Conservation (phyloP, 140 eudicot species). For the Oenanthe javanica region DNA sequence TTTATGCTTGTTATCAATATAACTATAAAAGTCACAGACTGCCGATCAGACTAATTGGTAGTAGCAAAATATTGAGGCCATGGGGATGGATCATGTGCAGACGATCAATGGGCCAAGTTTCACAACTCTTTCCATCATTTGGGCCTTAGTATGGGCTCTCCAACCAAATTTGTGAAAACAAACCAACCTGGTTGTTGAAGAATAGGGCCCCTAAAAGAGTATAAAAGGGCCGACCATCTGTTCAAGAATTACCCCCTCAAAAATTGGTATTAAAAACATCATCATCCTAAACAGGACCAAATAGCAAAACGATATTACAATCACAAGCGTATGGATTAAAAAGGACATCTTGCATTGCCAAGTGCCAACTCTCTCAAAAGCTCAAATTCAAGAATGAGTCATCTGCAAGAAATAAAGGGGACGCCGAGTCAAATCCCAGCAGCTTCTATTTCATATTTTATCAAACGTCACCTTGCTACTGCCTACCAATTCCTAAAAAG, state of each 20-base stretch:
- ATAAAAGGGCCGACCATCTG: not conserved
- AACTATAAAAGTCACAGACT: not conserved
- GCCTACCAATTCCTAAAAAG: not conserved
- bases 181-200: not conserved
- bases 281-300: not conserved
- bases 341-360: not conserved
- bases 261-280: not conserved
- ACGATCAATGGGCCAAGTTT: not conserved
- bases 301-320: not conserved
- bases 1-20: no score
- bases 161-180: not conserved
- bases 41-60: not conserved
- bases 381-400: not conserved
- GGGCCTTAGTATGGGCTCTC: not conserved
- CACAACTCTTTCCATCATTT: not conserved
- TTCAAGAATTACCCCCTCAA: not conserved
- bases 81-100: not conserved
- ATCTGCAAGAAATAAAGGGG: not conserved
- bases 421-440: slow-evolving; percentile 7
- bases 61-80: not conserved
- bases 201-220: not conserved
- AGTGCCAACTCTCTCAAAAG: not conserved
- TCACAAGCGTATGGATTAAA: not conserved
- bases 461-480: not conserved
- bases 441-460: not conserved